Evolutionary conservation across 441 rosid species (phyloP), one percentile per base, ranked within the genome.

Genomic region (Bocquillonia castaneifolia): DNA sequence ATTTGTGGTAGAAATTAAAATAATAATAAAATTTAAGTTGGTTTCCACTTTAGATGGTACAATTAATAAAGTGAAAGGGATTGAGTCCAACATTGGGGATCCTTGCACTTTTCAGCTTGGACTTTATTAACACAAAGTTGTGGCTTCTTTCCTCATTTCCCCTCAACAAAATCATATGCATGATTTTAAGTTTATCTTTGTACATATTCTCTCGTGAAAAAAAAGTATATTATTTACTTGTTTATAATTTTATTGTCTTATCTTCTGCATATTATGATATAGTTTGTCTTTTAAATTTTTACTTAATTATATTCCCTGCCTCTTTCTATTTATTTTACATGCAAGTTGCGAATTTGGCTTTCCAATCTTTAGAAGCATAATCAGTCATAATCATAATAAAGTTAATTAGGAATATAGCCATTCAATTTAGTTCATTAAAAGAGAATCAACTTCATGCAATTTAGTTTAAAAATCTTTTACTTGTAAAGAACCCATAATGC

Each of bases 331-430:
- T 52, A 12, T 58, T 58, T 22, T 9, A 34, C 26, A n/a, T 59
- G n/a, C 48, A 22, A 39, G n/a, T 59, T 59, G 64, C 64, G 39
- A 13, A 5, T 59, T 22, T 15, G 10, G 32, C 40, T 59, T 22
- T 12, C 14, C 20, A 4, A n/a, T 10, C 13, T 59, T 10, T 20
- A 59, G 2, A 14, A 20, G 32, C 48, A 59, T 39, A 37, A 59
- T 59, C 48, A 13, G 44, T 59, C 64, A 59, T 23, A 39, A 37
- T 59, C 64, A 39, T 13, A 39, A 39, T 23, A 23, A 59, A 59
- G 48, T 37, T 25, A 40, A 59, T 37, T 25, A 40, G 39, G 50
- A 39, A 39, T 39, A 59, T 59, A 1, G 39, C 25, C 32, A 29
- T 44, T 32, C 64, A 8, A 9, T 34, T 13, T 36, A 4, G 6